Evolutionary conservation across 2,329 filamentous ascomycete species (phyloP).

Genomic region (Xylaria sp.): DNA sequence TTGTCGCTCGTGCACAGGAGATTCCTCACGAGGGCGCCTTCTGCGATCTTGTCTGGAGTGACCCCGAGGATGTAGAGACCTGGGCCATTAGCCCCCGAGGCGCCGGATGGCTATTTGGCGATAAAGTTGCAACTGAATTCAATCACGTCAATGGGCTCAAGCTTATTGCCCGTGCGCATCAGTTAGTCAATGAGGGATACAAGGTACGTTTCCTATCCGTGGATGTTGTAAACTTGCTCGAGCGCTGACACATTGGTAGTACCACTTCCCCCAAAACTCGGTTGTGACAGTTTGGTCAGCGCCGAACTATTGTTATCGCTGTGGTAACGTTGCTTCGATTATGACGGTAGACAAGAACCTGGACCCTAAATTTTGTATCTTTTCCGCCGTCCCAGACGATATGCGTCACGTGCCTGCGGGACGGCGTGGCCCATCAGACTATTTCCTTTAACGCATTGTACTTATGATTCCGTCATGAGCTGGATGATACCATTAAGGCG

Average conservation of each 20-base stretch:
- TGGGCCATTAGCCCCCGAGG: conserved; percentile 95
- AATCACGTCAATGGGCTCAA: conserved; percentile 96
- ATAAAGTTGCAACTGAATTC: conserved; percentile 97
- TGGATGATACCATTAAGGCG: conserved; percentile 48
- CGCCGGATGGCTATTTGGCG: conserved; percentile 97
- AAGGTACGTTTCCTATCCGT: conserved; percentile 76
- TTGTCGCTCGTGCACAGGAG: conserved; percentile 96
- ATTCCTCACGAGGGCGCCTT: conserved; percentile 99
- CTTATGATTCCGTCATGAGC: conserved; percentile 38
- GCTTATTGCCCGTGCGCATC: conserved; percentile 95
- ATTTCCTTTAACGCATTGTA: conserved; percentile 67
- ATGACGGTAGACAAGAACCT: conserved; percentile 90
- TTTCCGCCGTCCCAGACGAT: conserved; percentile 88
- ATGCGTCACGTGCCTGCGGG: conserved; percentile 81
- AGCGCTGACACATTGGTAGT: conserved; percentile 61
- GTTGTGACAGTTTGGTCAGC: conserved; percentile 99
- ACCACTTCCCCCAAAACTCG: conserved; percentile 93
- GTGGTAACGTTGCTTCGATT: conserved; percentile 96
- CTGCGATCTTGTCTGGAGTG: conserved; percentile 97
- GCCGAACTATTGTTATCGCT: conserved; percentile 94
- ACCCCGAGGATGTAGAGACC: conserved; percentile 96
- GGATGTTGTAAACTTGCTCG: conserved; percentile 49
- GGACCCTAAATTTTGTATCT: conserved; percentile 91
- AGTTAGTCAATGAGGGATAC: conserved; percentile 97
- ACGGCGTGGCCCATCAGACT: conserved; percentile 73